Percentiles rank a stretch among this genome's conserved stretches.
phyloP scores from a whole-genome alignment of 163 green algal species.

The Coccomyxa subellipsoidea region DNA sequence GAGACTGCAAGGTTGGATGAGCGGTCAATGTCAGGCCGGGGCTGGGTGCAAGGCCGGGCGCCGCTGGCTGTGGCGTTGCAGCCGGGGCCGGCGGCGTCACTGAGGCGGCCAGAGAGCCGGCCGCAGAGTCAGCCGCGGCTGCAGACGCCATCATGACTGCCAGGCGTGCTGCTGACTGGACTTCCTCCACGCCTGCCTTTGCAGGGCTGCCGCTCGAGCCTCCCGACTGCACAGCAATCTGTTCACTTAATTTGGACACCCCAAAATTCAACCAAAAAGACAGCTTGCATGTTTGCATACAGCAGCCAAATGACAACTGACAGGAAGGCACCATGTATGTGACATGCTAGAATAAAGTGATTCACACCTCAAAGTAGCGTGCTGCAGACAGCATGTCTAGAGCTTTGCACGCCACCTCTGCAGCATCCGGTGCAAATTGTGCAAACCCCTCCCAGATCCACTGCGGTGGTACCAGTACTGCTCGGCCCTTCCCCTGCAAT shows the following conservation, averaged over 20 bases:
- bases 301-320: too few species aligned
- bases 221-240: neutral
- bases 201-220: neutral
- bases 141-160: neutral
- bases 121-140: neutral
- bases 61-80: neutral
- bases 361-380: slow-evolving; percentile 45
- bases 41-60: neutral
- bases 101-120: neutral
- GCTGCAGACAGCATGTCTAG: slow-evolving; percentile 32
- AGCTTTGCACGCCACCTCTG: slow-evolving; percentile 32
- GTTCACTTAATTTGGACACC: neutral
- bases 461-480: slow-evolving; percentile 1
- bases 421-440: slow-evolving; percentile 27
- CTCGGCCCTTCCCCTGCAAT: slow-evolving; percentile 18
- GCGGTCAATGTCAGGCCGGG: neutral
- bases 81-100: too few species aligned
- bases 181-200: neutral
- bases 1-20: neutral
- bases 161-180: neutral
- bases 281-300: too few species aligned
- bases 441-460: slow-evolving; percentile 42
- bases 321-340: too few species aligned
- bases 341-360: neutral
- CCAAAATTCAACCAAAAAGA: neutral